Evolutionary conservation across 1,284 basidiomycete genomes (phyloP), one percentile per base, ranked within the genome.

Genomic region (Melampsora occidentalis): DNA sequence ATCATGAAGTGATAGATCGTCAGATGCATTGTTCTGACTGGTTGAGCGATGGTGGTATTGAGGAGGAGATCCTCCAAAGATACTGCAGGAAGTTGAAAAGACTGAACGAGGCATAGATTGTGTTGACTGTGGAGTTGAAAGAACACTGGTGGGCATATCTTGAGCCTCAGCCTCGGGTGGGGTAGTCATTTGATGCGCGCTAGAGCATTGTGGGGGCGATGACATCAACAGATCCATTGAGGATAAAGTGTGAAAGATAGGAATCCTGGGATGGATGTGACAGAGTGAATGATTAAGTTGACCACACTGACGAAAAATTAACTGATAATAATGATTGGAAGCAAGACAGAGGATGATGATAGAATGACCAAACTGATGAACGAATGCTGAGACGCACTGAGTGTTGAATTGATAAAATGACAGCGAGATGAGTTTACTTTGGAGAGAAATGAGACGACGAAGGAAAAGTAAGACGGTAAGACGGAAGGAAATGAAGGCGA

Each of bases 61-160:
- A 66, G 71, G 64, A 5, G 64, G 33, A 42, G 64, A 67, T 28
- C 22, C 65, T 46, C 51, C 64, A 42, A 39, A 51, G 6, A 67
- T 9, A 35, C 63, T 67, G 49, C 64, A 35, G 25, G 71, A 65
- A n/a, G 49, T 67, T 25, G 63, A 66, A 28, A 75, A 48, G 59
- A 75, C 71, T 42, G 63, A 67, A 51, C 64, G 64, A 33, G 71
- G 71, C 14, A 75, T 53, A 20, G 63, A 75, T 61, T 75, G 71
- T 25, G 31, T 67, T 51, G 64, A 67, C 20, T 57, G 53, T 57
- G 53, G 53, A 57, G 53, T 57, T 28, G 53, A 57, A 57, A 22
- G 53, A 57, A 28, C 53, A 16, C 53, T 57, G n/a, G 16, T 57
- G 28, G 53, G 53, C 53, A 57, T 57, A n/a, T 28, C n/a, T 10